Evolutionary conservation across 805 yeast genomes (phyloP), one percentile per base, ranked within the genome.

Genomic region (Diddensiella santjacobensis): DNA sequence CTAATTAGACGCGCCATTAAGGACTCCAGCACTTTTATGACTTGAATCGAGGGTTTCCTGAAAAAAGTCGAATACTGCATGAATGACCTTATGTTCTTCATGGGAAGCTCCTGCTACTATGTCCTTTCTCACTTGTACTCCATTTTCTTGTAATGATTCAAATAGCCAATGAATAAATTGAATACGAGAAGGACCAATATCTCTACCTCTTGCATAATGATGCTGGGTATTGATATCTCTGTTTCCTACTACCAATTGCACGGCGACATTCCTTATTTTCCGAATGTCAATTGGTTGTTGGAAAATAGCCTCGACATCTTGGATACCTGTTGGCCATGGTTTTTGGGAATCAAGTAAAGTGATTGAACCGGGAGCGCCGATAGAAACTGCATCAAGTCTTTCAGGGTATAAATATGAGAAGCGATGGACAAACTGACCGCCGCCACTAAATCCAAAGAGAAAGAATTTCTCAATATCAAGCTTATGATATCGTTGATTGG

Each of bases 401-500:
- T 33, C 8, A 22, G 42, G 42, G 19, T 42, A 41, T 18, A 42
- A 19, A 22, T 29, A 29, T 11, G 41, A 19, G 31, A 42, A 42
- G 5, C 45, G 40, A 18, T 42, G 45, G 13, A 17, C 40, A 29
- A 42, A 42, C 22, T 42, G 45, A 20, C 45, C 45, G 11, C 45
- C 45, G 11, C 45, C 45, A n/a, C 41, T 29, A 33, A 42, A 42
- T 11, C 47, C 47, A 13, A 10, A 35, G 24, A 43, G 44, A n/a
- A 38, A 18, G 45, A 43, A 37, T 18, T 39, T 15, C 19, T 8
- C 45, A 37, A n/a, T 13, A 10, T 43, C 29, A 18, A 43, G 36
- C 45, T 39, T 39, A 5, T 5, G 22, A 15, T 39, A 43, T 23
- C 22, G 31, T 38, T 20, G 13, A 17, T 17, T 5, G 13, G 24